A percentile compares a stretch with the other conserved stretches of the same genome.
These are phyloP conservation scores for Priceomyces castillae DNA, from an alignment of 805 yeast species.

Conservation along the genomic window DNA sequence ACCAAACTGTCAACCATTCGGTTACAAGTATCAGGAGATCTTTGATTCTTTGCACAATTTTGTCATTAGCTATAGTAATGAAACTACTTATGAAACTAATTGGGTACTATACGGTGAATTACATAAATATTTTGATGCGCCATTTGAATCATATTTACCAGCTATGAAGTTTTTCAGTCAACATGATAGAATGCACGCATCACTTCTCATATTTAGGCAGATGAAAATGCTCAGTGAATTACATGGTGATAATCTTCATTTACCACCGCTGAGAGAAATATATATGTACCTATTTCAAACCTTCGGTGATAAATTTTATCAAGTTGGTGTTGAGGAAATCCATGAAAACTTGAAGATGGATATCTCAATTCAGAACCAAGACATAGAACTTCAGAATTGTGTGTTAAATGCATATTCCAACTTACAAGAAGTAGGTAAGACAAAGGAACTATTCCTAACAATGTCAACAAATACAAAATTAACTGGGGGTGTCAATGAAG, in stretches of 20 bases:
- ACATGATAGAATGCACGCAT: constrained; percentile 55
- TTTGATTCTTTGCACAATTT: constrained; percentile 29
- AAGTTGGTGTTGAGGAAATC: constrained; percentile 62
- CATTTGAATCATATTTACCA: constrained; percentile 57
- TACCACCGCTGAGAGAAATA: constrained; percentile 45
- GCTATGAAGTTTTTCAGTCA: constrained; percentile 56
- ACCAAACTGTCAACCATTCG: constrained; percentile 23
- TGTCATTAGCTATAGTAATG: constrained; percentile 28
- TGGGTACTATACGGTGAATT: constrained; percentile 59
- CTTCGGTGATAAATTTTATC: constrained; percentile 58
- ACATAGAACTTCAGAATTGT: constrained; percentile 57
- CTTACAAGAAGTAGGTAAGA: constrained; percentile 53
- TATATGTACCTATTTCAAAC: constrained; percentile 58
- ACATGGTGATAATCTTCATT: constrained; percentile 34
- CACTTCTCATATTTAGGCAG: constrained; percentile 59
- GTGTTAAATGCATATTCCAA: constrained; percentile 63
- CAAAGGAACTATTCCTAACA: constrained; percentile 58
- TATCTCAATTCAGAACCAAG: constrained; percentile 45
- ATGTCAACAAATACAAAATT: constrained; percentile 51
- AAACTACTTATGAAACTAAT: constrained; percentile 44
- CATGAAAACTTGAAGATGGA: constrained; percentile 68
- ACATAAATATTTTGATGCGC: constrained; percentile 53
- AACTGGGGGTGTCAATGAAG: constrained; percentile 53
- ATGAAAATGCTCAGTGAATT: constrained; percentile 54
- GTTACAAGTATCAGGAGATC: constrained; percentile 24